Evolutionary conservation across 1,139 yeast species (phyloP).

Genomic region (Magnusiomyces suaveolens): DNA sequence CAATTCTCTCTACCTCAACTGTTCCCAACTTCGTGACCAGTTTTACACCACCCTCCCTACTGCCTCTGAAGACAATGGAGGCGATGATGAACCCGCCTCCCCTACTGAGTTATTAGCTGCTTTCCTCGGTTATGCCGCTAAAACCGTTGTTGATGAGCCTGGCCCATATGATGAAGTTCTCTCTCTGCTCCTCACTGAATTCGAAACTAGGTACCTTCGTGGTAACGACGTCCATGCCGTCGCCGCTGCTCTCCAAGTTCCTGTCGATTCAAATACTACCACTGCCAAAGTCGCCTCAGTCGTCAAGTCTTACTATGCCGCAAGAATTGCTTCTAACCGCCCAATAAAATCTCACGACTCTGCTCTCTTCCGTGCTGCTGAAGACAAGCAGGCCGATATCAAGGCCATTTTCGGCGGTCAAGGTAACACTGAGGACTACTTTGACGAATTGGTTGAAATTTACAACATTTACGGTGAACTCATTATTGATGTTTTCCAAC

Average conservation of each 20-base stretch:
- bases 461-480: slow-evolving; percentile 69
- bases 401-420: slow-evolving; percentile 96
- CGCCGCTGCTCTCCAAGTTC: slow-evolving; percentile 56
- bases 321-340: slow-evolving; percentile 42
- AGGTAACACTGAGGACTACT: slow-evolving; percentile 96
- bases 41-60: slow-evolving; percentile 65
- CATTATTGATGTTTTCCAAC: slow-evolving; percentile 57
- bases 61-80: slow-evolving; percentile 75
- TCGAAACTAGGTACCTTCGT: slow-evolving; percentile 66
- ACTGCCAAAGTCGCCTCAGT: slow-evolving; percentile 59
- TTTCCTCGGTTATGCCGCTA: slow-evolving; percentile 72
- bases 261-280: slow-evolving; percentile 48
- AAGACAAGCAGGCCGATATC: slow-evolving; percentile 46
- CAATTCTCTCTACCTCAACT: slow-evolving; percentile 64
- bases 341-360: slow-evolving; percentile 50
- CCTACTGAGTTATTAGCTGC: slow-evolving; percentile 79
- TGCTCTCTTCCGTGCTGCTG: slow-evolving; percentile 55
- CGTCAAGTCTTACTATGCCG: slow-evolving; percentile 60
- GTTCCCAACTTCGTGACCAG: slow-evolving; percentile 81
- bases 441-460: slow-evolving; percentile 87
- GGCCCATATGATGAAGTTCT: slow-evolving; percentile 65
- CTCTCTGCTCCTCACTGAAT: slow-evolving; percentile 62
- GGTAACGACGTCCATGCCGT: slow-evolving; percentile 83
- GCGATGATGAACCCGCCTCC: slow-evolving; percentile 81
- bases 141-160: slow-evolving; percentile 41